Evolutionary conservation across 495 filamentous ascomycete species (phyloP).

Genomic region (Podospora australis): DNA sequence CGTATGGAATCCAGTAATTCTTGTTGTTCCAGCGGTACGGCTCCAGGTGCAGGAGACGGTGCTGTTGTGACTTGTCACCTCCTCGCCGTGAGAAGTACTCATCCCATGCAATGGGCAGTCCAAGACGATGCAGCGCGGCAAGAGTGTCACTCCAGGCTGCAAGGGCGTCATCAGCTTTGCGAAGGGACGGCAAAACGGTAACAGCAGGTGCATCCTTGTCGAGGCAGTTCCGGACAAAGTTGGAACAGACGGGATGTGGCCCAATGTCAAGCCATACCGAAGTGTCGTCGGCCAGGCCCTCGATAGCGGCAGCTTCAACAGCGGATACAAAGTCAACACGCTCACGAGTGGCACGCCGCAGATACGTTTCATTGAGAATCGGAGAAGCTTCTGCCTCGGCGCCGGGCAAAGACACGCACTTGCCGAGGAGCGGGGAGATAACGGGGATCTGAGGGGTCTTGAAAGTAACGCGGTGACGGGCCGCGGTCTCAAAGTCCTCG

Average conservation of each 20-base stretch:
- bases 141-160: conserved; percentile 56
- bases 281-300: too few relatives aligned
- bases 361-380: conserved; percentile 59
- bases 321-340: conserved; percentile 54
- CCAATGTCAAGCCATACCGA: conserved; percentile 62
- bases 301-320: conserved; percentile 40
- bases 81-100: conserved; percentile 64
- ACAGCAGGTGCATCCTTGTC: conserved; percentile 49
- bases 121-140: conserved; percentile 55
- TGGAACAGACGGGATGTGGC: conserved; percentile 62
- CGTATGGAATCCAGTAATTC: conserved; percentile 78
- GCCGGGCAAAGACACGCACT: too few relatives aligned
- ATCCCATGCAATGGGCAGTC: conserved; percentile 66
- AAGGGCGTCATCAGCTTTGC: conserved; percentile 54
- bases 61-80: conserved; percentile 56
- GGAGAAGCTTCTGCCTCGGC: conserved; percentile 46
- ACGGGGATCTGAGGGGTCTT: conserved; percentile 55
- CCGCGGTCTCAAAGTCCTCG: conserved; percentile 55
- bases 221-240: conserved; percentile 63
- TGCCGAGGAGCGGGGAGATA: conserved; percentile 64
- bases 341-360: conserved; percentile 69
- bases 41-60: conserved; percentile 62
- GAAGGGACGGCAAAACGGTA: conserved; percentile 50
- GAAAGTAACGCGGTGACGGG: conserved; percentile 52
- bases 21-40: conserved; percentile 73